Evolutionary conservation across 768 basidiomycete genomes (phyloP).

Genomic region (Leccinum fibrillosum): DNA sequence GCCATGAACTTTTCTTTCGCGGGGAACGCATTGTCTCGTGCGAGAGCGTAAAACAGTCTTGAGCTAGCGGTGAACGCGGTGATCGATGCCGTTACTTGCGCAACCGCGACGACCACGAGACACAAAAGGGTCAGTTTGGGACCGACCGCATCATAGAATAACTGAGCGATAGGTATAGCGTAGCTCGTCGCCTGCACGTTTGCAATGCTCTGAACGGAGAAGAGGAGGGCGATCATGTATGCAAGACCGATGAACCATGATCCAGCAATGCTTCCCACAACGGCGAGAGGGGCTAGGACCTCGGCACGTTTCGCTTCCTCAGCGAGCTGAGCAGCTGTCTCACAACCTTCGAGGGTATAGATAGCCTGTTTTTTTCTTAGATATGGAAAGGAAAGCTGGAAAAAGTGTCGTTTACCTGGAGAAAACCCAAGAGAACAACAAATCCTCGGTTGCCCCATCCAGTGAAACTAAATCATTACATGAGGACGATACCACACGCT

Average conservation of each 20-base stretch:
- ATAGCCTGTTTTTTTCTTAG: slow-evolving; percentile 38
- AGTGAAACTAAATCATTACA: slow-evolving; percentile 40
- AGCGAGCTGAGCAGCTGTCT: slow-evolving; percentile 62
- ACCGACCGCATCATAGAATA: slow-evolving; percentile 55
- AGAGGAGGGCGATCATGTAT: slow-evolving; percentile 58
- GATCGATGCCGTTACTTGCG: slow-evolving; percentile 53
- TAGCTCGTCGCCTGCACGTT: slow-evolving; percentile 47
- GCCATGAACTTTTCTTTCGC: slow-evolving; percentile 45
- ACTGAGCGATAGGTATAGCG: slow-evolving; percentile 59
- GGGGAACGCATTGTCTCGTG: slow-evolving; percentile 52
- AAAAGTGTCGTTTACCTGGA: slow-evolving; percentile 15
- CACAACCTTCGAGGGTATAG: slow-evolving; percentile 59
- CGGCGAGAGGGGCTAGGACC: slow-evolving; percentile 53
- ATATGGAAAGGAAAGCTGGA: background rate
- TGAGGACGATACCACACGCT: slow-evolving; percentile 2
- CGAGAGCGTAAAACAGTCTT: slow-evolving; percentile 53
- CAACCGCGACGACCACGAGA: slow-evolving; percentile 45
- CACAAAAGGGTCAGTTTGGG: slow-evolving; percentile 46
- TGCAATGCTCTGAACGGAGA: slow-evolving; percentile 51
- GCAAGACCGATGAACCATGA: slow-evolving; percentile 55
- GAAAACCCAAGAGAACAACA: slow-evolving; percentile 56
- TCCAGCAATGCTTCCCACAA: slow-evolving; percentile 53
- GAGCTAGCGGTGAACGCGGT: slow-evolving; percentile 60
- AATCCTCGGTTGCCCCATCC: slow-evolving; percentile 53
- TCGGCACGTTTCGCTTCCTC: slow-evolving; percentile 57